Conservation (phyloP, 2,329 filamentous ascomycete genomes). For the Neopestalotiopsis sp. region DNA sequence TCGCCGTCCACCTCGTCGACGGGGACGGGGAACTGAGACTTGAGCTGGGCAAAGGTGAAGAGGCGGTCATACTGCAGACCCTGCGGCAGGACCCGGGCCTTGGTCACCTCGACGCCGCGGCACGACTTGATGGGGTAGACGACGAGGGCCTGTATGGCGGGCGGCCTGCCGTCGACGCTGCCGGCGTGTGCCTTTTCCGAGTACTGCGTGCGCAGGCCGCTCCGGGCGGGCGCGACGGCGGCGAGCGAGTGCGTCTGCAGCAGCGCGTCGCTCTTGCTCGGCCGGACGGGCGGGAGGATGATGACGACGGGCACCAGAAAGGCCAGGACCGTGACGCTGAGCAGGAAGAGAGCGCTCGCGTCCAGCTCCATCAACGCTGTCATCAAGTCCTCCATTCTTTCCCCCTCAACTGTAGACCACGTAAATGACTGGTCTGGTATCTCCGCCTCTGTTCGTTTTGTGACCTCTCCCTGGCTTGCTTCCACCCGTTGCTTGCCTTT, state of each 20-base stretch:
- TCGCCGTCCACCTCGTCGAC: conserved; percentile 28
- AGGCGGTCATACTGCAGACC: conserved; percentile 83
- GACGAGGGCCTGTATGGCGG: conserved; percentile 66
- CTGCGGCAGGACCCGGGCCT: conserved; percentile 66
- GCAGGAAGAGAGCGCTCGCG: conserved; percentile 30
- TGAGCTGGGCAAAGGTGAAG: conserved; percentile 79
- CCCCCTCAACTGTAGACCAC: neutral
- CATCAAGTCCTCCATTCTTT: conserved; percentile 10
- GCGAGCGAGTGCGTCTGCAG: conserved; percentile 59
- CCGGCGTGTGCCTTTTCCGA: conserved; percentile 26
- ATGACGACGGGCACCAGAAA: conserved; percentile 61
- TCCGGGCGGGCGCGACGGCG: conserved; percentile 45
- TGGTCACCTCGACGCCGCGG: conserved; percentile 73
- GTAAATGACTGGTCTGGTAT: neutral
- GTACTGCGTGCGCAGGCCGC: conserved; percentile 40
- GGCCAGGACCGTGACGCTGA: conserved; percentile 39
- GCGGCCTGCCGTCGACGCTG: conserved; percentile 25
- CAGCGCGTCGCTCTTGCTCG: conserved; percentile 59
- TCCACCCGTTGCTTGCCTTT: neutral
- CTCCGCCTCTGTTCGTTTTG: neutral
- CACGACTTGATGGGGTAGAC: conserved; percentile 88
- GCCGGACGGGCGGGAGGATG: conserved; percentile 59
- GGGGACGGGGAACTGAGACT: conserved; percentile 51
- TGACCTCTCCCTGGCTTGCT: neutral
- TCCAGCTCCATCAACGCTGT: conserved; percentile 29